These are phyloP conservation scores for Phyllosticta capitalensis DNA, from an alignment of 2,329 filamentous ascomycete species.

Conservation along the genomic window DNA sequence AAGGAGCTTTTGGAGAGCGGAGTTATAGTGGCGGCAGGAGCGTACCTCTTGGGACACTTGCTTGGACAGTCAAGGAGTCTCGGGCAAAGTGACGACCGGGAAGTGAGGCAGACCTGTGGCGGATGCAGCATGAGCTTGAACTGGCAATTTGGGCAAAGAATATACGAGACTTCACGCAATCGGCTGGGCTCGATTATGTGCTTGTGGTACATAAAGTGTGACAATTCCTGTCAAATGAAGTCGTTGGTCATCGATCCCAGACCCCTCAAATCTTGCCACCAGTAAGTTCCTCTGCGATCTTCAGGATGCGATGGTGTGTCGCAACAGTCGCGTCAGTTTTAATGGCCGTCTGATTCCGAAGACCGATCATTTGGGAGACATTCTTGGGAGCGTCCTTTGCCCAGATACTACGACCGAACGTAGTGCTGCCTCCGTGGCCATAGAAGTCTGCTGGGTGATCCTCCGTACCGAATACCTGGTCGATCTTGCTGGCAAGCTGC, in stretches of 20 bases:
- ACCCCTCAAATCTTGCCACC: slow-evolving; percentile 41
- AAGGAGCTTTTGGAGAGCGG: too few species aligned
- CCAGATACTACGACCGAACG: slow-evolving; percentile 24
- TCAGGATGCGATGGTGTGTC: slow-evolving; percentile 47
- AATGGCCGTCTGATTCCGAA: slow-evolving; percentile 28
- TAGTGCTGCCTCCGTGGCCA: slow-evolving; percentile 14
- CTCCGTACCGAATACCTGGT: slow-evolving; percentile 63
- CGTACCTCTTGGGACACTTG: too few species aligned
- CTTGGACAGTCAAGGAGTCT: too few species aligned
- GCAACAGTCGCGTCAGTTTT: slow-evolving; percentile 18
- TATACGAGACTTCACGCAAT: too few species aligned
- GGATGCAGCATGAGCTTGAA: too few species aligned
- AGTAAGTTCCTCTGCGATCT: slow-evolving; percentile 57
- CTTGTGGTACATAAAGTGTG: neutral
- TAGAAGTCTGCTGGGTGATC: slow-evolving; percentile 34
- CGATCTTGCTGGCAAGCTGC: slow-evolving; percentile 65
- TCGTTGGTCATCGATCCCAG: neutral
- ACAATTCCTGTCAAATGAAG: neutral
- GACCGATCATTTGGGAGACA: slow-evolving; percentile 23
- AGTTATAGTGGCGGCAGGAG: too few species aligned
- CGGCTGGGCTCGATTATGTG: neutral
- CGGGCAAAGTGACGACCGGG: too few species aligned
- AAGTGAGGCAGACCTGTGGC: too few species aligned
- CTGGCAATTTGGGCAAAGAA: too few species aligned
- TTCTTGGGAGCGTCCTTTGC: slow-evolving; percentile 23